Evolutionary conservation across 1,139 yeast species (phyloP), one percentile per base, ranked within the genome.

Genomic region (Nakaseomyces nivariensis): DNA sequence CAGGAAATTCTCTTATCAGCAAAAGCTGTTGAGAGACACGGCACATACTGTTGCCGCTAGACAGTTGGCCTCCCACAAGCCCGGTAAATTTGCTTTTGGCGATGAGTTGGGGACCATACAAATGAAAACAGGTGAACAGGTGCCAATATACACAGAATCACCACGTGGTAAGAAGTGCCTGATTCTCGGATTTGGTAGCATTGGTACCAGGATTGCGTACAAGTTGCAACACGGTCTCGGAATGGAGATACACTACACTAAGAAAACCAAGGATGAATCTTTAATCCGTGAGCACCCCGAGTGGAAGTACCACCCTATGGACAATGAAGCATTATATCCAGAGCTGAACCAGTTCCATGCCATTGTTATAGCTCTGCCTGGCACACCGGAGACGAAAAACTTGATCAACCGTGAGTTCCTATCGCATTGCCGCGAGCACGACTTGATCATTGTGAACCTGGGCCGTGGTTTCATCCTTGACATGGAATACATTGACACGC

Each of bases 401-500:
- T 65, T 85, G 60, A 67, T 86, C 43, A 75, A 82, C 58, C 66
- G 63, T 26, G 60, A 72, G 0, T 63, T 82, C 6, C 71, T 87
- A n/a, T 66, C 69, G 9, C 53, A 58, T 38, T 64, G 74, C 46
- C 74, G 81, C 54, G 63, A 67, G 7, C 50, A 54, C 3, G 82
- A 82, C 10, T 72, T 82, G 29, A 73, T 83, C 54, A 65, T 89
- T 34, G 81, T 89, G 53, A 89, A 88, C 64, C 79, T 85, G 27
- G 96, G 95, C 1, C 74, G 96, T 56, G 96, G 96, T 0, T 66
- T 72, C 5, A 76, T 88, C 25, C 70, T 90, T 50, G 86, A 88
- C 58, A 89, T 84, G 60, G 70, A 72, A 8, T 90, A 84, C 1
- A 72, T 89, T 32, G 78, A 84, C 1, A 71, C 70, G 3, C 59